Evolutionary conservation across 768 basidiomycete species (phyloP).

Genomic region (Cubamyces lactineus): DNA sequence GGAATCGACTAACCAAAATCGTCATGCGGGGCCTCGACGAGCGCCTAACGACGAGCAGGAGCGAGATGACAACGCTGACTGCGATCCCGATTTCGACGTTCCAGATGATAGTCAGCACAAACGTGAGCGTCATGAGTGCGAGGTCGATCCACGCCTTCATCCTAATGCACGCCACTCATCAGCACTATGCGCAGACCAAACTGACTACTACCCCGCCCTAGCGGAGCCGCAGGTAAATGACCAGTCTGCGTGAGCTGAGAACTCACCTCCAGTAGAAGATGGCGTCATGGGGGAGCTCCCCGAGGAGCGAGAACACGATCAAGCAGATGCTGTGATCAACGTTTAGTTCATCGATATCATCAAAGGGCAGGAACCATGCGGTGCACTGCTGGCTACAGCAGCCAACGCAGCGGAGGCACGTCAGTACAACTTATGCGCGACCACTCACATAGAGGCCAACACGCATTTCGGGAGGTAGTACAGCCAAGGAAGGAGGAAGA

Average conservation of each 20-base stretch:
- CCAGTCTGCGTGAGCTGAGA: constrained; percentile 19
- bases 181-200: background rate
- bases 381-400: too few relatives aligned
- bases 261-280: constrained; percentile 85
- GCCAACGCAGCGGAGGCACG: too few relatives aligned
- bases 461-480: constrained; percentile 90
- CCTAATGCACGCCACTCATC: constrained; percentile 39
- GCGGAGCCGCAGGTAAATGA: background rate
- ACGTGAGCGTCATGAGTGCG: constrained; percentile 84
- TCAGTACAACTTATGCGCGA: background rate
- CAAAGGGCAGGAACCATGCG: too few relatives aligned
- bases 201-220: background rate
- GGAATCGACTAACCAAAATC: constrained; percentile 64
- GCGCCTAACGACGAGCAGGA: constrained; percentile 87
- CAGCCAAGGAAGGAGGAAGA: constrained; percentile 86
- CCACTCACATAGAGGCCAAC: constrained; percentile 79
- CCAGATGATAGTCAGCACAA: constrained; percentile 85
- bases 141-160: constrained; percentile 95
- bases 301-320: constrained; percentile 82
- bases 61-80: constrained; percentile 84
- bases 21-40: constrained; percentile 90
- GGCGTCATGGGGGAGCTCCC: constrained; percentile 87
- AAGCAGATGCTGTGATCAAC: constrained; percentile 66
- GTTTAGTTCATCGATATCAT: background rate
- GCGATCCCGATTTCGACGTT: constrained; percentile 91